Percentiles rank a stretch among this genome's conserved stretches.
Evolutionary conservation across 768 basidiomycete species (phyloP).

Genomic region (Baorangia bicolor): DNA sequence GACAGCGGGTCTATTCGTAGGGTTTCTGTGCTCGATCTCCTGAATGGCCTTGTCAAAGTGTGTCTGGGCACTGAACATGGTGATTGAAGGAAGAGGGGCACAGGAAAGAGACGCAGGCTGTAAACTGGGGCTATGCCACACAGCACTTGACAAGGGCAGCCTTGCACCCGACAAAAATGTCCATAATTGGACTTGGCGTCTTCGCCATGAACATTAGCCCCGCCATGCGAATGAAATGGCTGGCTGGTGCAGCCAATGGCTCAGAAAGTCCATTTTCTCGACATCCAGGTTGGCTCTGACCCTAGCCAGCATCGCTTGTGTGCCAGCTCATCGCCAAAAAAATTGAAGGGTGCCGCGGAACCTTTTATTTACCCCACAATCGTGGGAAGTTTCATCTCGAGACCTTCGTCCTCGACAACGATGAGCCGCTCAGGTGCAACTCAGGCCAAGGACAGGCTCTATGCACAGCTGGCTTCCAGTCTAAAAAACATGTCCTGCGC

Average conservation of each 20-base stretch:
- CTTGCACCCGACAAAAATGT: neutral
- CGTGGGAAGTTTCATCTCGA: constrained; percentile 15
- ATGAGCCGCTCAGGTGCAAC: constrained; percentile 50
- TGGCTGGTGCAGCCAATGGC: neutral
- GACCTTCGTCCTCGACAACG: neutral
- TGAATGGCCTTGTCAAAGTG: constrained; percentile 31
- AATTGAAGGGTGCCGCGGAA: neutral
- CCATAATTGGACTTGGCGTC: constrained; percentile 19
- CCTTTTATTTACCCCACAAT: neutral
- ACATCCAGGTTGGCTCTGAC: neutral
- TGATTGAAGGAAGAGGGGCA: constrained; percentile 9
- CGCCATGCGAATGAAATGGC: neutral
- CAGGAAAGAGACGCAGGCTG: constrained; percentile 5
- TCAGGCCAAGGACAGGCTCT: constrained; percentile 79
- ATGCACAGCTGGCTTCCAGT: constrained; percentile 70
- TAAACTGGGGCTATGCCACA: neutral
- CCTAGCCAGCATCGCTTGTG: constrained; percentile 6
- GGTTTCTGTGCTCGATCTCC: constrained; percentile 30
- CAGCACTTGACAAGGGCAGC: constrained; percentile 2
- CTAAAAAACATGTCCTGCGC: constrained; percentile 67
- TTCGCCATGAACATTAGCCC: neutral
- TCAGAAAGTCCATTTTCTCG: neutral
- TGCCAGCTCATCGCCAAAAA: neutral
- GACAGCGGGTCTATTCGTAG: constrained; percentile 11
- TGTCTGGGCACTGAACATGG: constrained; percentile 20